Evolutionary conservation across 2,329 filamentous ascomycete genomes (phyloP).

Genomic region (Verticillium longisporum): DNA sequence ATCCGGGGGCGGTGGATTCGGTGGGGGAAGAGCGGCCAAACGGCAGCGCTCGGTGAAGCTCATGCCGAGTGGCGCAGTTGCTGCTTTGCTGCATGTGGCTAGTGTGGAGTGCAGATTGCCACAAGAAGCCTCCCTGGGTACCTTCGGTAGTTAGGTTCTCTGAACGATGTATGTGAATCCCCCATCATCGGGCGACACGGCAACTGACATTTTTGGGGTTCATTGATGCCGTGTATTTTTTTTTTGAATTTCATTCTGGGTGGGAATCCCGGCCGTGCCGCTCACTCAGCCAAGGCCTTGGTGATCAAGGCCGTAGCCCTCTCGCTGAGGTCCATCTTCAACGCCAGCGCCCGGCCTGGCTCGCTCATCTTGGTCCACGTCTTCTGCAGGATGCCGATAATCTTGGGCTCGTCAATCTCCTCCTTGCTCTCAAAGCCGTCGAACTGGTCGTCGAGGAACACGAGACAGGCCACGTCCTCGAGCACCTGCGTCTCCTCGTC

Average conservation of each 20-base stretch:
- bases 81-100: too few relatives aligned
- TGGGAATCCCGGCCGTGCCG: too few relatives aligned
- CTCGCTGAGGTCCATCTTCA: constrained; percentile 58
- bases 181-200: too few relatives aligned
- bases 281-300: constrained; percentile 45
- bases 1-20: neutral
- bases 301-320: constrained; percentile 53
- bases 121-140: too few relatives aligned
- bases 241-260: too few relatives aligned
- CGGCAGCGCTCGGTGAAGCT: neutral
- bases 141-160: too few relatives aligned
- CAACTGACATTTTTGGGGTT: too few relatives aligned
- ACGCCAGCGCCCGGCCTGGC: constrained; percentile 54
- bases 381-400: constrained; percentile 63
- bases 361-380: constrained; percentile 72
- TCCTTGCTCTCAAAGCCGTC: constrained; percentile 67
- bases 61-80: neutral
- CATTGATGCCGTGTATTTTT: too few relatives aligned
- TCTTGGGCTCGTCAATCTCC: constrained; percentile 68
- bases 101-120: too few relatives aligned
- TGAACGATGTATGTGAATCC: too few relatives aligned
- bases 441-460: constrained; percentile 83
- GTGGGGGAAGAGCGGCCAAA: neutral
- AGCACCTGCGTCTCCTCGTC: constrained; percentile 62
- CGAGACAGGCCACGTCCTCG: constrained; percentile 81